Conservation (phyloP, 2,329 filamentous ascomycete genomes). For the Apiospora hydei region DNA sequence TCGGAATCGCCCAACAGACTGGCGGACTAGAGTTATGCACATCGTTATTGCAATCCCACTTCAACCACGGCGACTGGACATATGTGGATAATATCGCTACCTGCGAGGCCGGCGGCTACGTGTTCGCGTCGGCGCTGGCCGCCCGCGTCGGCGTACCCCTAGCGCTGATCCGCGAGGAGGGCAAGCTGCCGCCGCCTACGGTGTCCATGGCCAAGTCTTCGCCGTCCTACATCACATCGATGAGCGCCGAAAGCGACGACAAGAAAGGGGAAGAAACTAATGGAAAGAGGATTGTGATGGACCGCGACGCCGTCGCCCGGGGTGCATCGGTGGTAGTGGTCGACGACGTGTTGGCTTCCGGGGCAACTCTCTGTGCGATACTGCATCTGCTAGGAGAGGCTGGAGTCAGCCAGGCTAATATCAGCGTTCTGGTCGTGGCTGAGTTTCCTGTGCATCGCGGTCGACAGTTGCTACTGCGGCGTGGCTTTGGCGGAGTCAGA, state of each 20-base stretch:
- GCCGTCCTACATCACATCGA: conserved; percentile 62
- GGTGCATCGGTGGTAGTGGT: conserved; percentile 59
- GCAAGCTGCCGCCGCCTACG: conserved; percentile 65
- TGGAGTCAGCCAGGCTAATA: conserved; percentile 48
- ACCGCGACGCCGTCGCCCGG: conserved; percentile 46
- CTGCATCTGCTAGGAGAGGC: conserved; percentile 54
- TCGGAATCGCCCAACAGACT: conserved; percentile 59
- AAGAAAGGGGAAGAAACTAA: neutral
- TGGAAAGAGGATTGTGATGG: conserved; percentile 55
- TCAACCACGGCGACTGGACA: conserved; percentile 50
- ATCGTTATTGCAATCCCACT: conserved; percentile 55
- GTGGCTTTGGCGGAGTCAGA: conserved; percentile 57
- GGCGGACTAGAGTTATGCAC: conserved; percentile 59
- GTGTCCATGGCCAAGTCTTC: conserved; percentile 53
- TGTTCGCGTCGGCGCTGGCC: conserved; percentile 62
- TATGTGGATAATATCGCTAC: conserved; percentile 53
- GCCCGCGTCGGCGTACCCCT: conserved; percentile 49
- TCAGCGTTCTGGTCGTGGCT: conserved; percentile 60
- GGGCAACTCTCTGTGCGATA: conserved; percentile 60
- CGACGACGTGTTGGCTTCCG: conserved; percentile 66
- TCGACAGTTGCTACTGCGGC: conserved; percentile 51
- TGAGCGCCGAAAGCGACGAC: conserved; percentile 29
- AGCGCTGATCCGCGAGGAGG: conserved; percentile 59
- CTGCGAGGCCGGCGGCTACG: conserved; percentile 65
- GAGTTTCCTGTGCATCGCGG: conserved; percentile 65